Evolutionary conservation across 192 early-diverging fungal species (phyloP).

Genomic region (Chytriomyces sp.): DNA sequence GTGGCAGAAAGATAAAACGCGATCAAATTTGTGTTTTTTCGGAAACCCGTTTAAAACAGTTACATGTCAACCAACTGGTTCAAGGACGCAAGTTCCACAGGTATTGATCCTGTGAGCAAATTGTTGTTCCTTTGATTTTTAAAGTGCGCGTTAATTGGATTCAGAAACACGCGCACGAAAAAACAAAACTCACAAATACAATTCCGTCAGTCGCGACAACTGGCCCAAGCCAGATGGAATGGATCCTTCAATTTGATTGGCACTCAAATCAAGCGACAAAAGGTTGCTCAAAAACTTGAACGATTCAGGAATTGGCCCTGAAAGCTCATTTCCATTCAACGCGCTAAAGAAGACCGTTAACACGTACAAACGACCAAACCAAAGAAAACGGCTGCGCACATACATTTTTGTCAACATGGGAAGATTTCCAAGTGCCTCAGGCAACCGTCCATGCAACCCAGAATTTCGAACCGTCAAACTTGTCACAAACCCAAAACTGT

Average conservation of each 20-base stretch:
- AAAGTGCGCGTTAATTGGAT: neutral
- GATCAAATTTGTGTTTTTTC: neutral
- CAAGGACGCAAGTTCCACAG: neutral
- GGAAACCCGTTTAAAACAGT: neutral
- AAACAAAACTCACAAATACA: neutral
- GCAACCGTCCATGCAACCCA: neutral
- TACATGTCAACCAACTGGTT: conserved; percentile 2
- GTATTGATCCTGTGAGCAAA: neutral
- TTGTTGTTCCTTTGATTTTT: neutral
- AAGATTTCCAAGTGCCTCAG: neutral
- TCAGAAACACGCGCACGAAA: neutral
- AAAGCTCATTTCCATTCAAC: neutral
- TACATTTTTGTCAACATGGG: neutral
- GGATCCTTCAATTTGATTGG: neutral
- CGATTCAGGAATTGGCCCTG: neutral
- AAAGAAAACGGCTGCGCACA: neutral
- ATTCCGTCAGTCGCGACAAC: neutral
- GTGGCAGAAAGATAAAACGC: neutral
- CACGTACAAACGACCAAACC: too few relatives aligned
- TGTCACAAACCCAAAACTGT: neutral
- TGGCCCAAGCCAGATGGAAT: neutral
- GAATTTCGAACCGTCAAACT: neutral
- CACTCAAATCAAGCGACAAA: neutral
- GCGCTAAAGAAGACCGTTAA: neutral
- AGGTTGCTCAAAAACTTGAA: neutral